Evolutionary conservation across 2,329 filamentous ascomycete species (phyloP).

Genomic region (Phaeosphaeria sp.): DNA sequence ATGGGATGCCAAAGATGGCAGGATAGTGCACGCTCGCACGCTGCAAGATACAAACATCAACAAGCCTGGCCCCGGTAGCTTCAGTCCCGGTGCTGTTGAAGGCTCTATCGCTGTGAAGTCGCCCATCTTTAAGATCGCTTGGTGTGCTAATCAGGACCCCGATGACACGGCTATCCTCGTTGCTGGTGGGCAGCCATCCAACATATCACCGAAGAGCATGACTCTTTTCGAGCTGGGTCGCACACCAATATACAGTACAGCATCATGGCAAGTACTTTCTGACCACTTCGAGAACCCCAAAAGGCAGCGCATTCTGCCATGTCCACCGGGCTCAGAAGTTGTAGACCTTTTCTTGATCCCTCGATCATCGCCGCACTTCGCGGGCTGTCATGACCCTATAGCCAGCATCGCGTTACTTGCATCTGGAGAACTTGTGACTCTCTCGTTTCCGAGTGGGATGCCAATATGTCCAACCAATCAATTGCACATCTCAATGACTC

Average conservation of each 20-base stretch:
- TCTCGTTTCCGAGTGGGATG: constrained; percentile 91
- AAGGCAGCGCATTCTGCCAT: constrained; percentile 71
- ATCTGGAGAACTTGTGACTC: constrained; percentile 85
- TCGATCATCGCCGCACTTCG: constrained; percentile 81
- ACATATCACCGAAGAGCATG: constrained; percentile 74
- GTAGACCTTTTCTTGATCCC: constrained; percentile 84
- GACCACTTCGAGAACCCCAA: constrained; percentile 81
- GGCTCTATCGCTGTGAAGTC: constrained; percentile 68
- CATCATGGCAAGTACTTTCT: constrained; percentile 82
- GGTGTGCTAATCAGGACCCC: constrained; percentile 93
- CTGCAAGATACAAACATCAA: constrained; percentile 77
- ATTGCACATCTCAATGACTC: constrained; percentile 83
- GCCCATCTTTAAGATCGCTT: constrained; percentile 79
- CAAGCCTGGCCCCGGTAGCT: constrained; percentile 61
- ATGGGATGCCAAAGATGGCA: constrained; percentile 91
- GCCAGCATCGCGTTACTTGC: constrained; percentile 79
- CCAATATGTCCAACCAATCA: constrained; percentile 92
- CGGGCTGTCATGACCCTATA: constrained; percentile 87
- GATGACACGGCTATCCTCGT: constrained; percentile 91
- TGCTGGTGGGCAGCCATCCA: constrained; percentile 76
- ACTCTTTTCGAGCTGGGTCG: constrained; percentile 89
- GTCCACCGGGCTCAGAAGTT: constrained; percentile 78
- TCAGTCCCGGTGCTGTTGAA: constrained; percentile 51
- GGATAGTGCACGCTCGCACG: constrained; percentile 82
- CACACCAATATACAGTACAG: constrained; percentile 90